phyloP scores from a whole-genome alignment of 106 monocot species.

The Triglochin maritima region DNA sequence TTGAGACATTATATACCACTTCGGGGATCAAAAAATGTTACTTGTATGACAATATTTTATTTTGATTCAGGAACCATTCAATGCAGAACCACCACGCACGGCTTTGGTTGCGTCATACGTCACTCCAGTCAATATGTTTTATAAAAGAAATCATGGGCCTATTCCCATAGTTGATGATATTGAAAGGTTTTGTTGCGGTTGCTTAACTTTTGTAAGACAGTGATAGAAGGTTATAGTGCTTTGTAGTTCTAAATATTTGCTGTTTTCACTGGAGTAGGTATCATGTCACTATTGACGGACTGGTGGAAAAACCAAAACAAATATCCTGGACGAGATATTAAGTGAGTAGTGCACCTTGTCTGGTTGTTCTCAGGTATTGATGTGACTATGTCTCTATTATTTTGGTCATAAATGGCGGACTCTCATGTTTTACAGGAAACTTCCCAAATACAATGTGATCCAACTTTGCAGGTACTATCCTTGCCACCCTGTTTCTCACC shows the following conservation, averaged over 20 bases:
- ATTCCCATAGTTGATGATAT: slow-evolving; percentile 82
- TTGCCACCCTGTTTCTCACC: neutral
- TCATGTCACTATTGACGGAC: slow-evolving; percentile 48
- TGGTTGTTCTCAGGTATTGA: neutral
- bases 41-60: no score
- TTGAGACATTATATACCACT: neutral
- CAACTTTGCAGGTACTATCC: slow-evolving; percentile 68
- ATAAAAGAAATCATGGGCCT: slow-evolving; percentile 99
- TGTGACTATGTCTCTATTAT: neutral
- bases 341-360: neutral
- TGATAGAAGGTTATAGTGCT: neutral
- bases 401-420: neutral
- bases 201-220: neutral
- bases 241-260: neutral
- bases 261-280: slow-evolving; percentile 35
- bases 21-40: neutral
- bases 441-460: slow-evolving; percentile 82
- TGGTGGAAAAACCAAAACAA: slow-evolving; percentile 47
- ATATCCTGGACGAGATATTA: slow-evolving; percentile 76
- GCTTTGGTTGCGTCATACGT: slow-evolving; percentile 66
- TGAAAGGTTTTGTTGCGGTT: slow-evolving; percentile 27
- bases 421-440: slow-evolving; percentile 41
- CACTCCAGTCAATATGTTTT: slow-evolving; percentile 81
- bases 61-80: slow-evolving; percentile 72
- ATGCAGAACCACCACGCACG: slow-evolving; percentile 79